phyloP scores from a whole-genome alignment of 495 filamentous ascomycete genomes.

The Annulohypoxylon nitens region DNA sequence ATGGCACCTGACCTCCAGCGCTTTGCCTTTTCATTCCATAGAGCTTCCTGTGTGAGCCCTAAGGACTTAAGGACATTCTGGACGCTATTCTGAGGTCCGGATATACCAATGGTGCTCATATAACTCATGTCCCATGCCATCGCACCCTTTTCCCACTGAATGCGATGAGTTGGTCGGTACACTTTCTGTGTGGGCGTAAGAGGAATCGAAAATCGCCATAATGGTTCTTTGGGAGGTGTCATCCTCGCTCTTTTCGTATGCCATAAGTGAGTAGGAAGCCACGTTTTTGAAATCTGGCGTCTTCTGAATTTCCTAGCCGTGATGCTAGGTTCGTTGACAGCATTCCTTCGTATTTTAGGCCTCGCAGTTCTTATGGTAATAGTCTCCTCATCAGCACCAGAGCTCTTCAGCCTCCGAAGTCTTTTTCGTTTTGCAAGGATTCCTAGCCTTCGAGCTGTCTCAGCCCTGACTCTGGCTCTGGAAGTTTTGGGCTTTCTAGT shows the following conservation, averaged over 20 bases:
- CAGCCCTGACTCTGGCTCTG: constrained; percentile 78
- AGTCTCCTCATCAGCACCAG: constrained; percentile 48
- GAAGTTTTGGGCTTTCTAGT: constrained; percentile 77
- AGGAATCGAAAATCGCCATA: constrained; percentile 92
- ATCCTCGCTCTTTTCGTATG: constrained; percentile 93
- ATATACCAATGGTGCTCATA: constrained; percentile 85
- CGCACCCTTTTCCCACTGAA: constrained; percentile 69
- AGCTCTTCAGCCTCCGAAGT: constrained; percentile 65
- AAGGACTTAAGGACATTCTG: constrained; percentile 73
- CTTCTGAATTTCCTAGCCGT: constrained; percentile 81
- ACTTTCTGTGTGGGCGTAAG: constrained; percentile 88
- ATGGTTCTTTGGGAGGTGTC: constrained; percentile 78
- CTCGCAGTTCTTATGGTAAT: constrained; percentile 60
- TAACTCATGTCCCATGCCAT: constrained; percentile 97
- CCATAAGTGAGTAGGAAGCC: constrained; percentile 95
- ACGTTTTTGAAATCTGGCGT: constrained; percentile 88
- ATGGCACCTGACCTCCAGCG: constrained; percentile 84
- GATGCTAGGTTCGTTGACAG: constrained; percentile 73
- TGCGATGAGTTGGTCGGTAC: constrained; percentile 88
- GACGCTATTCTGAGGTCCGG: constrained; percentile 73
- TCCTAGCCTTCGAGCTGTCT: constrained; percentile 81
- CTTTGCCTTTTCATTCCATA: constrained; percentile 71
- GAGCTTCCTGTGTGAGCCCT: constrained; percentile 68
- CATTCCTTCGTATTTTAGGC: constrained; percentile 78
- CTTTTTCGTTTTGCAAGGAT: constrained; percentile 71